A percentile compares a stretch with the other conserved stretches of the same genome.
Conservation (phyloP, 495 filamentous ascomycete genomes). For the Arthonia radiata region DNA sequence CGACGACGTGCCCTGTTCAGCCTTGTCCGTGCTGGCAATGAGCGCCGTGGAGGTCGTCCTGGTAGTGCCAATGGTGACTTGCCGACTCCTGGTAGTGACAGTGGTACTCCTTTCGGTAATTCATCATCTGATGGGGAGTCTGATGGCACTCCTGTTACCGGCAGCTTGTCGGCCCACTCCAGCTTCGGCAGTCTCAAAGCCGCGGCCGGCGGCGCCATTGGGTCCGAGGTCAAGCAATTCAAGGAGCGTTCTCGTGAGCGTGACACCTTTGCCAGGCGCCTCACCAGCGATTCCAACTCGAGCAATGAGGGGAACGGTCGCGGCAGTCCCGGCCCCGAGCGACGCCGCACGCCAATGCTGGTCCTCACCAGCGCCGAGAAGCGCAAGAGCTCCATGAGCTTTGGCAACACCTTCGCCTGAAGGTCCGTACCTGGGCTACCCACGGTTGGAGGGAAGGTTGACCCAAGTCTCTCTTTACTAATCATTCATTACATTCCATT, state of each 20-base stretch:
- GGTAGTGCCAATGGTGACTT: too few species aligned
- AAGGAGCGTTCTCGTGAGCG: conserved; percentile 38
- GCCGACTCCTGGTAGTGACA: conserved; percentile 41
- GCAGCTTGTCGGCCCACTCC: conserved; percentile 53
- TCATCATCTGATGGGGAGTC: conserved; percentile 32
- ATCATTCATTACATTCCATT: too few species aligned
- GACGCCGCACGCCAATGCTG: conserved; percentile 64
- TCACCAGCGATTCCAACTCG: conserved; percentile 32
- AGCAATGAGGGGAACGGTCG: conserved; percentile 32
- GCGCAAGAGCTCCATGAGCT: conserved; percentile 56
- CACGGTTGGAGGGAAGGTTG: too few species aligned
- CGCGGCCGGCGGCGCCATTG: conserved; percentile 59
- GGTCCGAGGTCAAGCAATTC: conserved; percentile 47
- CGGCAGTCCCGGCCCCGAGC: conserved; percentile 31
- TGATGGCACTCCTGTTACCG: conserved; percentile 53
- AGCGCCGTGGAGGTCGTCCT: conserved; percentile 49
- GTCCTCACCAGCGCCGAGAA: conserved; percentile 77
- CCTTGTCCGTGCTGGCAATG: conserved; percentile 69
- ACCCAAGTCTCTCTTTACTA: too few species aligned
- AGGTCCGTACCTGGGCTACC: too few species aligned
- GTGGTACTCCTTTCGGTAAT: conserved; percentile 76
- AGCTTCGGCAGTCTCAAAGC: conserved; percentile 61
- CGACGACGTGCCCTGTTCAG: conserved; percentile 80
- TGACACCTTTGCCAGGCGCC: conserved; percentile 23
- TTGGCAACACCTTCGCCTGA: too few species aligned